Percentiles rank a stretch among this genome's conserved stretches.
Evolutionary conservation across 257 asterid species (phyloP).

Genomic region (Plantago major): DNA sequence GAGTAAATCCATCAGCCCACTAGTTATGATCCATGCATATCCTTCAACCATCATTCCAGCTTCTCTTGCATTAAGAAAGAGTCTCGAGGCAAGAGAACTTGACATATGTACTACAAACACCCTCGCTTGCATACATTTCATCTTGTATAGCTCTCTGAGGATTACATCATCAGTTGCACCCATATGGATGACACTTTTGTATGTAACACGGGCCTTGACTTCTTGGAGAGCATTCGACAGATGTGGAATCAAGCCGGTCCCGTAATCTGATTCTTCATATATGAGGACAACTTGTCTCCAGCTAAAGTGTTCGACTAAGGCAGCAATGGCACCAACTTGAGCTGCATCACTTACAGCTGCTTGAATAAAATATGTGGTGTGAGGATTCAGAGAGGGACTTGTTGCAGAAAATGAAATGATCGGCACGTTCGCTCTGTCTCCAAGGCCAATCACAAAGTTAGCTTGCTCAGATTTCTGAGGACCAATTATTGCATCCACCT

Average conservation of each 20-base stretch:
- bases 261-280: conserved; percentile 28
- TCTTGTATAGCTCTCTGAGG: conserved; percentile 23
- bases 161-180: conserved; percentile 28
- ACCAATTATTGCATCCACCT: neutral
- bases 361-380: conserved; percentile 10
- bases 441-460: conserved; percentile 19
- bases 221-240: conserved; percentile 27
- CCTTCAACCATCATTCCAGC: conserved; percentile 34
- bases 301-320: conserved; percentile 23
- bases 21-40: conserved; percentile 32
- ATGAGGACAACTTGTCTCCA: conserved; percentile 32
- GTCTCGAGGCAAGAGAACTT: conserved; percentile 15
- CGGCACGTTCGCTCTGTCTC: conserved; percentile 1
- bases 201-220: conserved; percentile 15
- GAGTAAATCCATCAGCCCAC: neutral
- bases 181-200: conserved; percentile 23
- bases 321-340: conserved; percentile 30
- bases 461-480: conserved; percentile 26
- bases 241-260: conserved; percentile 28
- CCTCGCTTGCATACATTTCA: conserved; percentile 35
- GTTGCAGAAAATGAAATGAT: conserved; percentile 15
- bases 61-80: conserved; percentile 24
- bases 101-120: conserved; percentile 32
- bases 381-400: conserved; percentile 10
- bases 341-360: conserved; percentile 20